Conservation (phyloP, 164 flowering plant species). For the Brasenia schreberi region DNA sequence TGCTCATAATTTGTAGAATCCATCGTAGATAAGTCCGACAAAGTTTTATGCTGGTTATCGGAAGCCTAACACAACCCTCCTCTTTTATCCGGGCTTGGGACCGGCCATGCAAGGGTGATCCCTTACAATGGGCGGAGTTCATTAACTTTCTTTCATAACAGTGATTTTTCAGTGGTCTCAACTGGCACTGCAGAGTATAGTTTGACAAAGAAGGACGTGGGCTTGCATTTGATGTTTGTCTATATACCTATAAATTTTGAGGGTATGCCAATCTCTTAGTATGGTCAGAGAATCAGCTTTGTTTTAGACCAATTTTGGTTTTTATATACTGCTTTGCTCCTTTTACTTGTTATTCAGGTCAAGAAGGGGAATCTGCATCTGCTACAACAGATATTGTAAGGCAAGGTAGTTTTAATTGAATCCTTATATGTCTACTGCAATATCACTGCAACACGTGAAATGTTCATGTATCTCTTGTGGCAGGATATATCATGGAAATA, state of each 20-base stretch:
- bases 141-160: slow-evolving; percentile 12
- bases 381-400: slow-evolving; percentile 40
- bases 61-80: too few relatives aligned
- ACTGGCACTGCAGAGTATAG: slow-evolving; percentile 68
- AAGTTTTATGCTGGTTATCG: too few relatives aligned
- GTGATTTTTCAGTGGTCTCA: slow-evolving; percentile 43
- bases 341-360: slow-evolving; percentile 37
- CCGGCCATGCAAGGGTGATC: too few relatives aligned
- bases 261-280: slow-evolving; percentile 30
- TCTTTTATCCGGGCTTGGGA: too few relatives aligned
- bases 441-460: too few relatives aligned
- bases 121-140: too few relatives aligned
- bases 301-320: neutral
- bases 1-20: too few relatives aligned
- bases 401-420: slow-evolving; percentile 38
- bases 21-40: too few relatives aligned
- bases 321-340: neutral
- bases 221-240: slow-evolving; percentile 50
- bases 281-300: neutral
- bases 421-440: too few relatives aligned
- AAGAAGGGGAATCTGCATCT: slow-evolving; percentile 74
- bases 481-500: too few relatives aligned
- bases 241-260: slow-evolving; percentile 87
- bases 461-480: too few relatives aligned
- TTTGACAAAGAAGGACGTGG: slow-evolving; percentile 80